Base-by-base conservation (phyloP, 148 eudicot species). In the Fagopyrum tataricum region DNA sequence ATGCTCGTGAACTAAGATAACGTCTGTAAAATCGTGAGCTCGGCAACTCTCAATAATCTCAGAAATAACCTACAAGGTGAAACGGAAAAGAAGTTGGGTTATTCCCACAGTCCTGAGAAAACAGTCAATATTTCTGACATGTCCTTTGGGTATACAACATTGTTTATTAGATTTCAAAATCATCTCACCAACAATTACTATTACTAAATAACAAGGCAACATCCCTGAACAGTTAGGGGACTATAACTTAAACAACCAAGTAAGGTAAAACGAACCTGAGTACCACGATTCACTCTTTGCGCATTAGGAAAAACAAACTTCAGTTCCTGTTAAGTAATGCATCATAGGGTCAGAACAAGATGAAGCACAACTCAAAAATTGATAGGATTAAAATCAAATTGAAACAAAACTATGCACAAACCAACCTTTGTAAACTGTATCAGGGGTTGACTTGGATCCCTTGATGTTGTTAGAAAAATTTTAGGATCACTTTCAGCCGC, bases 361-460 rank as follows among this genome's bases (percentile, higher is more conserved):
- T 37, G 69, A 64, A 62, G 6, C 42, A 62, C 18, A 62, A 14
- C 69, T 43, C 5, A 37, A 10, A 64, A 59, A 37, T 59, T 13
- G 4, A 44, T 2, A 39, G 37, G 52, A 0, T 15, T 8, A 46
- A 71, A 46, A 67, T 43, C n/a, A 66, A 48, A 40, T n/a, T 42
- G 41, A 26, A 61, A 61, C 67, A 24, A 56, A 56, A 7, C 11
- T 20, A 62, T 26, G 67, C 41, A 62, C 43, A 62, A 62, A 79
- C 84, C 14, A 56, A 95, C 98, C 98, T 95, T 91, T 48, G 83
- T 89, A 79, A 95, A 95, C 76, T 95, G 98, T 42, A 82, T 83
- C 72, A 95, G 91, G 73, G 98, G 96, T 82, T 91, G 96, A 84
- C 97, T 95, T 55, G 98, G 98, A 81, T 95, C 85, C 71, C 96